Percentiles rank a stretch among this genome's conserved stretches.
Conservation (phyloP, 495 filamentous ascomycete genomes). For the Penicillium crystallinum region DNA sequence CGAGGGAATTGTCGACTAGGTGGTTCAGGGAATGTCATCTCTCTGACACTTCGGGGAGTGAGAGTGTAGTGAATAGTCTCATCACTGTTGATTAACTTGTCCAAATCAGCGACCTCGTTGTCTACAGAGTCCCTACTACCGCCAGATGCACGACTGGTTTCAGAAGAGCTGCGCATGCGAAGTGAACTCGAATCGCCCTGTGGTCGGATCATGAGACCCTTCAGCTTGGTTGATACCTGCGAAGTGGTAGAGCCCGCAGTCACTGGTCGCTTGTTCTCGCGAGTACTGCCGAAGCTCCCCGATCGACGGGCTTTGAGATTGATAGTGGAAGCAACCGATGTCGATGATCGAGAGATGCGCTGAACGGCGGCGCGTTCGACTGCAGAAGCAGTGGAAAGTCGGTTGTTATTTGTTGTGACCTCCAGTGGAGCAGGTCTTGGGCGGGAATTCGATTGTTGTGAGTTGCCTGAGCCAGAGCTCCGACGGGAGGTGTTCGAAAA, state of each 20-base stretch:
- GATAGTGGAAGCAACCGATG: slow-evolving; percentile 28
- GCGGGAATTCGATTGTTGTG: slow-evolving; percentile 26
- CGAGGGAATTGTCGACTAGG: slow-evolving; percentile 31
- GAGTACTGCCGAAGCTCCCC: slow-evolving; percentile 43
- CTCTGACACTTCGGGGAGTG: slow-evolving; percentile 82
- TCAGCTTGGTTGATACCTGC: slow-evolving; percentile 48
- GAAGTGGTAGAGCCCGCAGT: slow-evolving; percentile 52
- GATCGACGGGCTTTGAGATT: slow-evolving; percentile 31
- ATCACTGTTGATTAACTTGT: slow-evolving; percentile 82
- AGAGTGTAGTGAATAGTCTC: slow-evolving; percentile 92
- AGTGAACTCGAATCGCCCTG: slow-evolving; percentile 37
- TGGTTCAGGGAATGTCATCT: slow-evolving; percentile 59
- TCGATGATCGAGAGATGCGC: slow-evolving; percentile 36
- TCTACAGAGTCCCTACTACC: slow-evolving; percentile 36
- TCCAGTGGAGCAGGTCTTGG: slow-evolving; percentile 26
- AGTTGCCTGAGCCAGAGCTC: slow-evolving; percentile 32
- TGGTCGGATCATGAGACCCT: slow-evolving; percentile 46
- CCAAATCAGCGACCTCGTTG: slow-evolving; percentile 59
- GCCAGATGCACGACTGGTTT: slow-evolving; percentile 37
- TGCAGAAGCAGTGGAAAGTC: slow-evolving; percentile 18
- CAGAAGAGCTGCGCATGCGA: slow-evolving; percentile 44
- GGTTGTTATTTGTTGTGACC: slow-evolving; percentile 20
- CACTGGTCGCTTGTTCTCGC: slow-evolving; percentile 44
- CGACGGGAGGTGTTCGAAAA: slow-evolving; percentile 16
- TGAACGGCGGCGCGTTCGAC: slow-evolving; percentile 49